Evolutionary conservation across 495 filamentous ascomycete genomes (phyloP), one percentile per base, ranked within the genome.

Genomic region (Parathielavia hyrcaniae): DNA sequence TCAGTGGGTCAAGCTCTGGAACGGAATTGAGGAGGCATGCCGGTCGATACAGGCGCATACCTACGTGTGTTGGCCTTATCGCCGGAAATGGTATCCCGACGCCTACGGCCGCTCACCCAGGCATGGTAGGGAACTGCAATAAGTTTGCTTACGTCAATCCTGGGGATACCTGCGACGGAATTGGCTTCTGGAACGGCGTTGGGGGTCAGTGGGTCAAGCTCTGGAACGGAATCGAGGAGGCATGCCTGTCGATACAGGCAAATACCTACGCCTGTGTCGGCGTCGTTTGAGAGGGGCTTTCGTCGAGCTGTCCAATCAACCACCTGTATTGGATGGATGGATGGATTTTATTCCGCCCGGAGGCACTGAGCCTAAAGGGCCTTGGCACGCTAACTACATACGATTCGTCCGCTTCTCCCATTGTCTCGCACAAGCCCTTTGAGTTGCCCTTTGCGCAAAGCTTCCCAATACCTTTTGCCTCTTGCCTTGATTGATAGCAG

Each of bases 401-500:
- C 46, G 46, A 10, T 30, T 49, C 46, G 30, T 26, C 17, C 46
- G 46, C 22, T 49, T 30, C 17, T 6, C 19, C 46, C 9, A 7
- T 2, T n/a, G 6, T 39, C 49, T 26, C 17, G n/a, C 49, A 39
- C 11, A 30, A n/a, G n/a, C n/a, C 49, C 49, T 30, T 36, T 22
- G 36, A 38, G 5, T 36, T 43, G 13, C 7, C 40, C 40, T 16
- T 43, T 43, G 36, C 36, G 36, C 36, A 38, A 38, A 38, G 36
- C 40, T 43, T 43, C 30, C 32, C 14, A 43, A 17, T 43, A 36
- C 6, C 49, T 14, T 2, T 35, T 38, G 49, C 49, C 49, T 51
- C 49, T 51, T 51, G 49, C 16, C 49, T 35, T 38, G 34, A 9
- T 51, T 39, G 16, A 38, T 38, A 51, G 49, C 49, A 51, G 49